phyloP scores from a whole-genome alignment of 2,329 filamentous ascomycete species.

The Macrophomina tecta region DNA sequence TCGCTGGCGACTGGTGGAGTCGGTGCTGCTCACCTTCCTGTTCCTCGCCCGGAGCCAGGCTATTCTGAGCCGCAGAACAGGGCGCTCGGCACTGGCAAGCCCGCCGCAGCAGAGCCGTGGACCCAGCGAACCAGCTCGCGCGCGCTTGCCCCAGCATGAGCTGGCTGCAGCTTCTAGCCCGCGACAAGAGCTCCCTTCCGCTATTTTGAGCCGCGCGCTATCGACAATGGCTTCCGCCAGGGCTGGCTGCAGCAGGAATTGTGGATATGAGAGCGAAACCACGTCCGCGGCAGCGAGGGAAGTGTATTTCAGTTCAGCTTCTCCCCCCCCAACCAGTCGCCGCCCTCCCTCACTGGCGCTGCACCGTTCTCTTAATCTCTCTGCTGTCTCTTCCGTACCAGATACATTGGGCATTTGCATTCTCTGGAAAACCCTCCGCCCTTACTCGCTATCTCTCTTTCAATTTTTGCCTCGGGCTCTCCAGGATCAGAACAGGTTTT shows the following conservation, averaged over 20 bases:
- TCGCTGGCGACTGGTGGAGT: constrained; percentile 14
- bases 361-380: background rate
- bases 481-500: constrained; percentile 24
- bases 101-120: constrained; percentile 12
- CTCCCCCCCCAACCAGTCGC: background rate
- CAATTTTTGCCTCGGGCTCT: background rate
- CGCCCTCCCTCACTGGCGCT: background rate
- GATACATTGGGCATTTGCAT: background rate
- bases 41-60: background rate
- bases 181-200: constrained; percentile 2
- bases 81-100: constrained; percentile 11
- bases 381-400: constrained; percentile 6
- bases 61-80: constrained; percentile 8
- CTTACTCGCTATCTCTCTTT: constrained; percentile 6
- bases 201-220: constrained; percentile 23
- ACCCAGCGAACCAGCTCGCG: constrained; percentile 14
- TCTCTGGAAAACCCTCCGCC: background rate
- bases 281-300: background rate
- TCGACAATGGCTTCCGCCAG: constrained; percentile 16
- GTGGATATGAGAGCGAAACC: constrained; percentile 22
- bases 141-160: constrained; percentile 16
- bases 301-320: constrained; percentile 12
- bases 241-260: constrained; percentile 12
- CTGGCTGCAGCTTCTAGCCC: constrained; percentile 8
- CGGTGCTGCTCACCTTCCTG: background rate